These are phyloP conservation scores for Solanum hybrid DNA, from an alignment of 305 asterid genomes.

Conservation along the genomic window DNA sequence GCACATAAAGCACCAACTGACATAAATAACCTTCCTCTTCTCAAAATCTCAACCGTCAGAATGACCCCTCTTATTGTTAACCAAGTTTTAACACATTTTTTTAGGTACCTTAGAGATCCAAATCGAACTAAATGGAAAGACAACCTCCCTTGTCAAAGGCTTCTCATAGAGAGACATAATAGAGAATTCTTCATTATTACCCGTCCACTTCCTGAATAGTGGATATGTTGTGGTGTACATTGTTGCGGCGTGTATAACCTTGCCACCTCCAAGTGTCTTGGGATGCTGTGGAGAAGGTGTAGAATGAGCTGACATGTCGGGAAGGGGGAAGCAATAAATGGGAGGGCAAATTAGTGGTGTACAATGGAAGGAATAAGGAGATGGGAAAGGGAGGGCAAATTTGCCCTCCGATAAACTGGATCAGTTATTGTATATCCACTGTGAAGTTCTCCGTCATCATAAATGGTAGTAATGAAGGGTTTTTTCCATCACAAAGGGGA, in stretches of 20 bases:
- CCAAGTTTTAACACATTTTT: neutral
- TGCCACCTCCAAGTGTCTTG: neutral
- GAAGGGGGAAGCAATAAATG: neutral
- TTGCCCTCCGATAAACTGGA: neutral
- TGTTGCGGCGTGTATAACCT: neutral
- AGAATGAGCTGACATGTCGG: neutral
- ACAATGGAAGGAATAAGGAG: neutral
- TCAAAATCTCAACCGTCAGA: neutral
- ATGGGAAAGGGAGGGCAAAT: neutral
- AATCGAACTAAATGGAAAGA: neutral
- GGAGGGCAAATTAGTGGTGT: neutral
- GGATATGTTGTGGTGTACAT: neutral
- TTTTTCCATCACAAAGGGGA: neutral
- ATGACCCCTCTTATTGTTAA: neutral
- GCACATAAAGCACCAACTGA: neutral
- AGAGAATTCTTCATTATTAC: neutral
- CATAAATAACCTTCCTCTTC: neutral
- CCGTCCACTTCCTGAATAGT: neutral
- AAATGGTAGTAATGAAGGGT: neutral
- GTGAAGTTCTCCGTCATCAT: neutral
- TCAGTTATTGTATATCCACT: neutral
- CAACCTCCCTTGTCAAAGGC: neutral
- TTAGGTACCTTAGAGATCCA: neutral
- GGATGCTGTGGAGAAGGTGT: neutral
- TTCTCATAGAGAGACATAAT: neutral